Conservation (phyloP, 768 basidiomycete genomes). For the Auriscalpium vulgare region DNA sequence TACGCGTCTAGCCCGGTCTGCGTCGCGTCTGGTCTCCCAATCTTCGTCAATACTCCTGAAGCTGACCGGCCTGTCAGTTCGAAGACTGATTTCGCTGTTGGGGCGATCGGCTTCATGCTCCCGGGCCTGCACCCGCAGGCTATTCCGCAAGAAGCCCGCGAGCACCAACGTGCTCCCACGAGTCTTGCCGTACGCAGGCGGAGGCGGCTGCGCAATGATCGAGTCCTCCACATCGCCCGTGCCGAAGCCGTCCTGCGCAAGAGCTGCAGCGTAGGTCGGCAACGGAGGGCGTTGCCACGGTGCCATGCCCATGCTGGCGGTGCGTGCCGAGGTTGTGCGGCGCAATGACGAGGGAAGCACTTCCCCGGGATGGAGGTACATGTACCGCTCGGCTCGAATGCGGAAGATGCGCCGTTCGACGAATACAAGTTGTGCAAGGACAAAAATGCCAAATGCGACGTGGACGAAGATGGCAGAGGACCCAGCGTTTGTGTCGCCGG, state of each 20-base stretch:
- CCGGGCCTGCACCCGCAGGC: constrained; percentile 11
- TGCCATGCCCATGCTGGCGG: constrained; percentile 24
- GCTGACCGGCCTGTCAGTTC: constrained; percentile 40
- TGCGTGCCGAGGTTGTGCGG: neutral
- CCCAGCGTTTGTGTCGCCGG: constrained; percentile 1
- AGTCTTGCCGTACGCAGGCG: constrained; percentile 72
- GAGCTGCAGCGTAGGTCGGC: constrained; percentile 62
- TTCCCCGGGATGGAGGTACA: constrained; percentile 50
- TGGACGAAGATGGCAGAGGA: constrained; percentile 45
- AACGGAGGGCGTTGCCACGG: constrained; percentile 69
- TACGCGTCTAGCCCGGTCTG: constrained; percentile 41
- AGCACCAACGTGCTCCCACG: constrained; percentile 60
- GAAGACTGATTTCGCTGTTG: constrained; percentile 19
- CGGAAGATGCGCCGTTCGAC: constrained; percentile 56
- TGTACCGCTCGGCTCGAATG: constrained; percentile 62
- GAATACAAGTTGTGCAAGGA: constrained; percentile 49
- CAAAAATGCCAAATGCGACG: constrained; percentile 46
- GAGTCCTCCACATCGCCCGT: constrained; percentile 74
- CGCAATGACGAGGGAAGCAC: constrained; percentile 20
- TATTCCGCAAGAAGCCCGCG: constrained; percentile 34
- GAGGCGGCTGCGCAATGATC: constrained; percentile 58
- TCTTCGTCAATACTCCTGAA: constrained; percentile 47
- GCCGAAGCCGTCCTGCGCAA: constrained; percentile 59
- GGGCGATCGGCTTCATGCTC: constrained; percentile 8
- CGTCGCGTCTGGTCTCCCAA: constrained; percentile 48